A percentile compares a stretch with the other conserved stretches of the same genome.
These are phyloP conservation scores for Ustilago cynodontis DNA, from an alignment of 1,284 basidiomycete genomes.

Conservation along the genomic window DNA sequence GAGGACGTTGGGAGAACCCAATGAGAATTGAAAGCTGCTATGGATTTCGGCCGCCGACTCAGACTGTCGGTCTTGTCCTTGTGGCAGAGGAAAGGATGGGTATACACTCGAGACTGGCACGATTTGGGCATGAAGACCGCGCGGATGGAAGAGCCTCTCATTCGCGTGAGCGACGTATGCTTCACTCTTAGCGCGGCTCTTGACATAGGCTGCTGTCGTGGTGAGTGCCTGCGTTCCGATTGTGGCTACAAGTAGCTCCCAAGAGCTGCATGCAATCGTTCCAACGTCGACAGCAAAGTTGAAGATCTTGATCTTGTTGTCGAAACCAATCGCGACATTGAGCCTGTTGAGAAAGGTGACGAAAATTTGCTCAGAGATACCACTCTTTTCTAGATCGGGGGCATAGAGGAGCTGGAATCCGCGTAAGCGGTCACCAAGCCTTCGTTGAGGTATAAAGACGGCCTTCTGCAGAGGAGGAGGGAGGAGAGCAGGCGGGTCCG, in stretches of 20 bases:
- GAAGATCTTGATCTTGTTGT: constrained; percentile 32
- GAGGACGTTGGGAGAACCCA: constrained; percentile 26
- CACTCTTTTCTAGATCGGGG: constrained; percentile 7
- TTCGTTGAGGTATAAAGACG: constrained; percentile 30
- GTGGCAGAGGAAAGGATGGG: neutral
- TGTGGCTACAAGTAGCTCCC: constrained; percentile 26
- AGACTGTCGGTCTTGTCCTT: neutral
- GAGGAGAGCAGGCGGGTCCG: constrained; percentile 3
- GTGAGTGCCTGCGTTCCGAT: constrained; percentile 24
- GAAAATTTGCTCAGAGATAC: constrained; percentile 20
- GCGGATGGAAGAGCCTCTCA: constrained; percentile 17
- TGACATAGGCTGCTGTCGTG: constrained; percentile 18
- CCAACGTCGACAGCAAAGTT: constrained; percentile 34
- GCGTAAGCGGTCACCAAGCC: constrained; percentile 22
- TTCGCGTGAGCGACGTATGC: constrained; percentile 25
- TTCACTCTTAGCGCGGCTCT: constrained; percentile 19
- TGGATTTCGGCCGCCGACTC: neutral
- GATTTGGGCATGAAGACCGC: constrained; percentile 26
- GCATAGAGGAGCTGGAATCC: constrained; percentile 37
- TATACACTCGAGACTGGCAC: constrained; percentile 9
- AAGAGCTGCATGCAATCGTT: constrained; percentile 19
- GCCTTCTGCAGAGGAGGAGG: constrained; percentile 16
- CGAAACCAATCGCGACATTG: constrained; percentile 33
- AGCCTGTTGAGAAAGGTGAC: constrained; percentile 20
- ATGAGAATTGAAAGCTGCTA: constrained; percentile 26